Evolutionary conservation across 495 filamentous ascomycete genomes (phyloP).

Genomic region (Friedmanniomyces simplex): DNA sequence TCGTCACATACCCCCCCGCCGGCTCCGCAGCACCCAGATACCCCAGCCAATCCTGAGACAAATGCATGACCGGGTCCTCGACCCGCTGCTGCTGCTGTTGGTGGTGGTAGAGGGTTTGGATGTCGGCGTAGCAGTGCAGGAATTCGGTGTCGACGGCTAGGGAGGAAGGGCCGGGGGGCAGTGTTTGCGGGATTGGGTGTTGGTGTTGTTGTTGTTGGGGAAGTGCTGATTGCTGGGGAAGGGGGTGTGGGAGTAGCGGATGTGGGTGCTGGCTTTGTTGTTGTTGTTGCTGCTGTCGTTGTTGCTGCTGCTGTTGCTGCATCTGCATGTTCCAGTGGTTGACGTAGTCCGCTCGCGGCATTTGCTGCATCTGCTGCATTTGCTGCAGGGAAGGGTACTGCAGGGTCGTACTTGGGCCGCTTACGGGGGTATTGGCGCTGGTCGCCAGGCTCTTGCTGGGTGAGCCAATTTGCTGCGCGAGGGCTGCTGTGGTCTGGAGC

Average conservation of each 20-base stretch:
- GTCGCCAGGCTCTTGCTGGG: background rate
- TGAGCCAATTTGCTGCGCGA: background rate
- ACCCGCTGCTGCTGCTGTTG: slow-evolving; percentile 11
- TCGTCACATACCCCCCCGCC: background rate
- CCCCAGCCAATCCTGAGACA: slow-evolving; percentile 13
- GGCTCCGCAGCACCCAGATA: slow-evolving; percentile 1
- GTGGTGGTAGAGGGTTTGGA: slow-evolving; percentile 10
- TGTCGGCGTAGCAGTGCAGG: slow-evolving; percentile 8
- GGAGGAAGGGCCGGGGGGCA: background rate
- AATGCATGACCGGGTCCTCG: slow-evolving; percentile 12
- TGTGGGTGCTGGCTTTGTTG: background rate
- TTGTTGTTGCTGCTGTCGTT: background rate
- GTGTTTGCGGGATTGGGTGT: background rate
- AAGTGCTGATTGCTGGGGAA: background rate
- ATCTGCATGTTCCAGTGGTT: background rate
- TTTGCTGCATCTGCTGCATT: background rate
- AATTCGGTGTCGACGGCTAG: slow-evolving; percentile 12
- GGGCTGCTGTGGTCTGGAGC: background rate
- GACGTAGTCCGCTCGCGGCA: background rate
- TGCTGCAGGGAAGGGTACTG: background rate
- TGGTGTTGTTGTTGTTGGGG: background rate
- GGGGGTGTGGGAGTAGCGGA: background rate
- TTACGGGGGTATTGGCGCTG: background rate
- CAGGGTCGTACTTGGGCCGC: background rate
- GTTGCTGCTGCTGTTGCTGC: background rate